Base-by-base conservation (phyloP, 345 rosid species). In the Orychophragmus violaceus region DNA sequence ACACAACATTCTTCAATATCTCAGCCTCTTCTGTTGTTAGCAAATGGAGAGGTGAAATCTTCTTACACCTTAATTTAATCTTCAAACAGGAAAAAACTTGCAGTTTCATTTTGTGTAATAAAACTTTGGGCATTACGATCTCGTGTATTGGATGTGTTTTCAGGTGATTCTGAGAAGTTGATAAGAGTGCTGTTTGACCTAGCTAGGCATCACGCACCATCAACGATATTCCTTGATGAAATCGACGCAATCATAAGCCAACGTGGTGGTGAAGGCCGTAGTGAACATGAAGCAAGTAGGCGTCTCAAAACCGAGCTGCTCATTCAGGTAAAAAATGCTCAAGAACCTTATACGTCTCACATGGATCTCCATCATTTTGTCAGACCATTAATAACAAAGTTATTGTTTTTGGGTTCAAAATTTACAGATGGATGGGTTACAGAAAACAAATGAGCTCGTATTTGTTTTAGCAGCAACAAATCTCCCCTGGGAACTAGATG, bases 201-300 rank as follows among this genome's bases (percentile, higher is more conserved):
- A 56, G 99, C 99, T 10, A 94, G 88, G 81, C 97, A 94, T 74
- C 97, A 88, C 54, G 96, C 97, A 29, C 99, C 99, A 0, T 84
- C 99, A 27, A 94, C 99, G 4, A 94, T 94, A 58, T 94, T 94
- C 78, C 86, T 94, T 69, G 99, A 94, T 80, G 97, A 94, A 76
- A 90, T 94, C 17, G 99, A 90, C 55, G 99, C 99, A 4, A 90
- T 94, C 37, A 90, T 94, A 62, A 94, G 99, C 49, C 97, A 90
- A 46, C 96, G 97, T 61, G 99, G 99, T 53, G 99, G 99, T 45
- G 96, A 85, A 84, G 99, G 85, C 29, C 81, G 82, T 14, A 90
- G 96, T 77, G 99, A 94, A 77, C 99, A 94, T 75, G 99, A 94
- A 83, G 97, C 99, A 50, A 94, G 99, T 66, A 83, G 99, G 77